Evolutionary conservation across 148 eudicot genomes (phyloP).

Genomic region (Vaccinium macrocarpon): DNA sequence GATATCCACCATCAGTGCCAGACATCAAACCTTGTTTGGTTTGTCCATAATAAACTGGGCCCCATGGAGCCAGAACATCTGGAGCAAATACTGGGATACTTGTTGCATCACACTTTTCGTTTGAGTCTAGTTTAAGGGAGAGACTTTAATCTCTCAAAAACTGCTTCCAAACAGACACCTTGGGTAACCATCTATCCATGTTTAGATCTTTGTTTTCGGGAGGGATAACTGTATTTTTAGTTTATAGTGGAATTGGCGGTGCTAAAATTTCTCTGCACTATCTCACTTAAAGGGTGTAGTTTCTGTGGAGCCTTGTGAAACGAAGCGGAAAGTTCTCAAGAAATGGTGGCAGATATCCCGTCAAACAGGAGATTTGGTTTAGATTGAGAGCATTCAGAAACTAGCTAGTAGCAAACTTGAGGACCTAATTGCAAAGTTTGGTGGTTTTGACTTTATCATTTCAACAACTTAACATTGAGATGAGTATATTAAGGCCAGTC

Average conservation of each 20-base stretch:
- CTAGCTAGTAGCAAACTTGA: conserved; percentile 61
- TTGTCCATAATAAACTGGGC: conserved; percentile 51
- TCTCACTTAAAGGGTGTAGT: conserved; percentile 71
- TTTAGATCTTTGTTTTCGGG: conserved; percentile 55
- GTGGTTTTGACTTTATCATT: conserved; percentile 70
- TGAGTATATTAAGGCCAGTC: no score
- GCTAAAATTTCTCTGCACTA: conserved; percentile 72
- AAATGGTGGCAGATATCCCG: conserved; percentile 73
- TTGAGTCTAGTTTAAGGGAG: conserved; percentile 48
- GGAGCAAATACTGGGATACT: conserved; percentile 79
- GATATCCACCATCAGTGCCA: conserved; percentile 59
- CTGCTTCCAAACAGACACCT: conserved; percentile 76
- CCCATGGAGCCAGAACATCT: conserved; percentile 69
- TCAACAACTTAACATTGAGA: background rate
- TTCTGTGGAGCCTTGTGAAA: conserved; percentile 71
- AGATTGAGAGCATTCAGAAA: conserved; percentile 64
- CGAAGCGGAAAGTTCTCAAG: conserved; percentile 53
- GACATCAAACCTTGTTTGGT: conserved; percentile 71
- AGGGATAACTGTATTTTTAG: conserved; percentile 62
- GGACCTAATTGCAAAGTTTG: conserved; percentile 41
- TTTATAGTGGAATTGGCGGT: conserved; percentile 83
- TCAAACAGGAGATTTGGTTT: conserved; percentile 77
- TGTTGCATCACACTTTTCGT: conserved; percentile 53
- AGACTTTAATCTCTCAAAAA: conserved; percentile 57
- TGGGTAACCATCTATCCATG: conserved; percentile 72